These are phyloP conservation scores for Vaccinium macrocarpon DNA, from an alignment of 148 eudicot genomes.

Conservation along the genomic window DNA sequence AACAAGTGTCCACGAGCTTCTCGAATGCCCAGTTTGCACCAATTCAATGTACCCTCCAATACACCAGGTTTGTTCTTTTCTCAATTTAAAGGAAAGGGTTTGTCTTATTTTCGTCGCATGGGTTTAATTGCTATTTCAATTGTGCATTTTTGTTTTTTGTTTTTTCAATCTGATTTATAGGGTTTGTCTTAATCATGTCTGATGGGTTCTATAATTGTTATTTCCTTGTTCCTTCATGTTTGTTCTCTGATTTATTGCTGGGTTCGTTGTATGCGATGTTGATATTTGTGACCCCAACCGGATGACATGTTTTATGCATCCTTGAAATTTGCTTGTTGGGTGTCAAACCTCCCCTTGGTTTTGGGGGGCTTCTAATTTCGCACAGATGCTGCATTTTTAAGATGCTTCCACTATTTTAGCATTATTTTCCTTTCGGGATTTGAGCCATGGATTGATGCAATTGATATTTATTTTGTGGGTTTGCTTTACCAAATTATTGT, in stretches of 20 bases:
- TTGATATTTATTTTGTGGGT: neutral
- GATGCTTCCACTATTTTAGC: neutral
- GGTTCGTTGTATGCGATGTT: neutral
- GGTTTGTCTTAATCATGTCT: neutral
- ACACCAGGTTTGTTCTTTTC: slow-evolving; percentile 67
- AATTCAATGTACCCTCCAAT: slow-evolving; percentile 98
- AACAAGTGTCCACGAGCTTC: slow-evolving; percentile 90
- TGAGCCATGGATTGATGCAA: neutral
- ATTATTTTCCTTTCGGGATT: neutral
- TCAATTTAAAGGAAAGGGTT: slow-evolving; percentile 5
- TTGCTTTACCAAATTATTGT: neutral
- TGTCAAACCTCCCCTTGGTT: neutral
- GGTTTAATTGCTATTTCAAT: neutral
- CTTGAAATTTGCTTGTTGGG: slow-evolving; percentile 1
- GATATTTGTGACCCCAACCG: neutral
- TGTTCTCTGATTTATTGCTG: neutral
- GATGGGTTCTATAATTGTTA: neutral
- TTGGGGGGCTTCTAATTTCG: neutral
- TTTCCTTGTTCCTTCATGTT: neutral
- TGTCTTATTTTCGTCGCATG: neutral
- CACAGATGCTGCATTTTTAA: neutral
- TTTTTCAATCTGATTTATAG: neutral
- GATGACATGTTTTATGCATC: neutral
- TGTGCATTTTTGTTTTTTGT: neutral
- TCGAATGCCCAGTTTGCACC: slow-evolving; percentile 95